Evolutionary conservation across 768 basidiomycete genomes (phyloP).

Genomic region (Crepidotus variabilis): DNA sequence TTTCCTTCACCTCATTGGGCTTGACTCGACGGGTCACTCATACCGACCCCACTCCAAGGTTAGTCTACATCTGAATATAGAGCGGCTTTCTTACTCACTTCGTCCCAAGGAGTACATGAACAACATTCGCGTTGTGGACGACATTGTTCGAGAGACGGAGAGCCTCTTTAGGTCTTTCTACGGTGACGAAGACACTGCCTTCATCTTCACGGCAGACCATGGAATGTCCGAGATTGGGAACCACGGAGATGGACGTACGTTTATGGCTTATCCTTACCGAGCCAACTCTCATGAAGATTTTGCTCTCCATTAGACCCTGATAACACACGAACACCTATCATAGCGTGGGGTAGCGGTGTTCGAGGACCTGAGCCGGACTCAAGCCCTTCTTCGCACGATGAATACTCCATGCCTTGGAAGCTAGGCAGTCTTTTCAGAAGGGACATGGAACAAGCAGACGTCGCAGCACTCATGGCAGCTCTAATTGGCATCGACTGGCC

Average conservation of each 20-base stretch:
- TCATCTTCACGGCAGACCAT: conserved; percentile 84
- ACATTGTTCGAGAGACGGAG: conserved; percentile 66
- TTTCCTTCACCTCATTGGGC: conserved; percentile 79
- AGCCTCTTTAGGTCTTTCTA: conserved; percentile 61
- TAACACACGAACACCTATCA: conserved; percentile 80
- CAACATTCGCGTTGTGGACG: conserved; percentile 77
- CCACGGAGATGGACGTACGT: conserved; percentile 81
- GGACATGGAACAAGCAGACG: conserved; percentile 83
- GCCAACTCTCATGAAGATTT: neutral
- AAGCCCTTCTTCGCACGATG: conserved; percentile 61
- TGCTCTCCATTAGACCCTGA: conserved; percentile 61
- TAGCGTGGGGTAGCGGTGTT: conserved; percentile 80
- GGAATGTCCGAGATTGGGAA: conserved; percentile 89
- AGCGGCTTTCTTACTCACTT: neutral
- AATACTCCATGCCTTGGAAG: conserved; percentile 63
- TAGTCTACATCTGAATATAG: neutral
- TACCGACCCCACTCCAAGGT: conserved; percentile 81
- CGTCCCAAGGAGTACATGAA: conserved; percentile 72
- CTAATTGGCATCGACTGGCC: conserved; percentile 74
- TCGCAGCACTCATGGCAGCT: conserved; percentile 74
- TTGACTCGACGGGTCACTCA: conserved; percentile 86
- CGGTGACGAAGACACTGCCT: conserved; percentile 64
- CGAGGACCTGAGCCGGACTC: conserved; percentile 62
- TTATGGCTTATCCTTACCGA: neutral
- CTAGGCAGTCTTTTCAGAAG: conserved; percentile 55